Evolutionary conservation across 23 red algal genomes (phyloP), one percentile per base, ranked within the genome.

Genomic region (Gracilariopsis chorda): DNA sequence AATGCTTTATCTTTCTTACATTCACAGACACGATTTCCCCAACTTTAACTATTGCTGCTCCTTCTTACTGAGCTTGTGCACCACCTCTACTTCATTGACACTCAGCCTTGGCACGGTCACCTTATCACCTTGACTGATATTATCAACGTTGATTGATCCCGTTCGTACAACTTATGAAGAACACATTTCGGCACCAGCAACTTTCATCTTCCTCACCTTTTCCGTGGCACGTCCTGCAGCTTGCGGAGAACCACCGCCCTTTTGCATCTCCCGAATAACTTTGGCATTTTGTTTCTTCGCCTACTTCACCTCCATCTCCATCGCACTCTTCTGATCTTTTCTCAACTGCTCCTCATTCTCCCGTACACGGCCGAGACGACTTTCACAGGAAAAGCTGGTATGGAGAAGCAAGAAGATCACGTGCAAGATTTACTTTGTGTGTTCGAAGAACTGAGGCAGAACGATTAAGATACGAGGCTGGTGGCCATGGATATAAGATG

Each of bases 181-280:
- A 51, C 36, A 48, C 33, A 25, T 48, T 3, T 90, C 58, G 20
- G 30, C 10, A 17, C 82, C 82, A 13, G 82, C 60, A 48, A 86
- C 32, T 43, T 89, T 61, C 45, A 89, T 23, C 36, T 62, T 78
- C 6, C 67, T 48, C 24, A 88, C 45, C 44, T 88, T 80, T 41
- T 95, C 83, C 10, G 92, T 65, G 13, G 85, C 85, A 11, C 49
- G 48, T 19, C 53, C 59, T 19, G 84, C 86, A 58, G 92, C 92
- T 41, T 86, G 71, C 5, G 92, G 39, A 23, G 85, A 90, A 13
- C 77, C 85, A 83, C 79, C 89, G 21, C 72, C 78, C 16, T 77
- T 70, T 48, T 97, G 95, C 74, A 97, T 82, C 20, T 86, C 58
- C 3, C 88, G 73, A 16, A 97, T 81, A 23, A 93, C 83, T 41